Base-by-base conservation (phyloP, 768 basidiomycete species). In the Trametes gibbosa region DNA sequence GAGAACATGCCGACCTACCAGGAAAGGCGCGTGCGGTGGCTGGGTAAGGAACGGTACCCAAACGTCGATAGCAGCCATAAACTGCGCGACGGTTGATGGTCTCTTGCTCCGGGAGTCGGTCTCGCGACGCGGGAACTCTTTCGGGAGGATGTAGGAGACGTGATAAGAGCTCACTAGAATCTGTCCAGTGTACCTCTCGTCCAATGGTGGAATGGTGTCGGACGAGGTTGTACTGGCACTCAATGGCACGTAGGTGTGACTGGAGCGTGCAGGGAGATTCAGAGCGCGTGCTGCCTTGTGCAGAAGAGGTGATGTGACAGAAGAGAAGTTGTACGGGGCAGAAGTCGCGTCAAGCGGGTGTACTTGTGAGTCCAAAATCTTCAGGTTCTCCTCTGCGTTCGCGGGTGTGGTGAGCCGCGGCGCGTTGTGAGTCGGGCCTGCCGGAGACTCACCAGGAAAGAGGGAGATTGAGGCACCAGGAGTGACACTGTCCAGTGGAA, bases 11-110 rank as follows among this genome's bases (percentile, higher is more conserved):
- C 54, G 23, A 63, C 68, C 63, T 58, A 90, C 90, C 63, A 90
- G 74, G 73, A 83, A 92, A n/a, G 90, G 90, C 32, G 83, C 83
- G 58, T 81, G 78, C 13, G 89, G 87, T 42, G 90, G 90, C 50
- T 75, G 79, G 5, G 82, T 83, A 21, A 83, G 68, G 57, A 82
- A 89, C 6, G 90, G 90, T 23, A 87, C 80, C 80, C 83, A 84
- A 72, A 92, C 78, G 60, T 90, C 87, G 50, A 92, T 81, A 3
- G 85, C 90, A 14, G 86, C 90, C 87, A 92, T 87, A 70, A 91
- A 92, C 46, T 90, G 86, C 47, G 83, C 77, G 37, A 75, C 77
- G 51, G 79, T 82, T 0, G 62, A 52, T n/a, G 54, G 47, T 16
- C 64, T 59, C 32, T 53, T 59, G 42, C 59, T 61, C 17, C 61